Evolutionary conservation across 2,329 filamentous ascomycete genomes (phyloP).

Genomic region (Zymoseptoria pseudotritici): DNA sequence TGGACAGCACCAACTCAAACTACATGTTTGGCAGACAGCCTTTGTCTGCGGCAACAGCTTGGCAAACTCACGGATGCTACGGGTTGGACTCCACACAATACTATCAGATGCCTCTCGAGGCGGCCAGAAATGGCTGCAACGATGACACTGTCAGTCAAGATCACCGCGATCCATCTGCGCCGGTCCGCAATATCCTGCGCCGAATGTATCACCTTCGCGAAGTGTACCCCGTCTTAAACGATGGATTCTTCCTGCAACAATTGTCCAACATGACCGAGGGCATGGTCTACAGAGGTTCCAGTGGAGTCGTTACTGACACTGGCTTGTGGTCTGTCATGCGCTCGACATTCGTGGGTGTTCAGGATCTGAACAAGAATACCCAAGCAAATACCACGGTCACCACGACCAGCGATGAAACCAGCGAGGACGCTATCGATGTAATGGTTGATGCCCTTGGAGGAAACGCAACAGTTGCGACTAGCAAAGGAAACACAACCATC

Average conservation of each 20-base stretch:
- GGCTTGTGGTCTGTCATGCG: slow-evolving; percentile 54
- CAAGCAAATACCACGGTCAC: slow-evolving; percentile 25
- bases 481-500: slow-evolving; percentile 24
- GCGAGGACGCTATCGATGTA: neutral
- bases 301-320: slow-evolving; percentile 45
- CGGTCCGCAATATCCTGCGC: slow-evolving; percentile 52
- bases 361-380: slow-evolving; percentile 37
- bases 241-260: slow-evolving; percentile 48
- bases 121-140: slow-evolving; percentile 46
- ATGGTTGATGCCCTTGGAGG: neutral
- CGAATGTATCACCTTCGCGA: slow-evolving; percentile 52
- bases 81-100: slow-evolving; percentile 48
- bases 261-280: slow-evolving; percentile 49
- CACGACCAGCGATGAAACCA: neutral
- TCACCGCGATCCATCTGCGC: slow-evolving; percentile 54
- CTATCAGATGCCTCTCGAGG: slow-evolving; percentile 48
- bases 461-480: slow-evolving; percentile 3
- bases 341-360: slow-evolving; percentile 36
- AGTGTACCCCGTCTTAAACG: slow-evolving; percentile 50
- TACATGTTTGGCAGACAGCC: slow-evolving; percentile 59
- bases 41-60: slow-evolving; percentile 52
- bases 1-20: slow-evolving; percentile 55
- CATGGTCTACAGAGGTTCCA: slow-evolving; percentile 44
- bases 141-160: slow-evolving; percentile 51
- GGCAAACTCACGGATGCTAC: slow-evolving; percentile 58